Conservation (phyloP, 495 filamentous ascomycete genomes). For the Penicillium flavigenum region DNA sequence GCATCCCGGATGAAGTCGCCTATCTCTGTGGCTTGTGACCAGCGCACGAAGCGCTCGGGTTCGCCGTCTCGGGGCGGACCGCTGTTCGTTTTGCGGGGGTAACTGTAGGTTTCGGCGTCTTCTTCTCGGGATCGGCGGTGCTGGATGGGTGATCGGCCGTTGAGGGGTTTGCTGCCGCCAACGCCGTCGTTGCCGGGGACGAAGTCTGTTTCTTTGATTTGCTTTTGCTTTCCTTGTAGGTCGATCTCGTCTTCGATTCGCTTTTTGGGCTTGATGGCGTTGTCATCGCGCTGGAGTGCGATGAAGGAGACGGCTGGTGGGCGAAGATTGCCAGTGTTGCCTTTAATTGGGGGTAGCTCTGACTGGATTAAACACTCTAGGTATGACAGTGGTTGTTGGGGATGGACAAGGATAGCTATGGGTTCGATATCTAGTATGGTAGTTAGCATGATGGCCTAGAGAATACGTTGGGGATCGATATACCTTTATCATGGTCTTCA, state of each 20-base stretch:
- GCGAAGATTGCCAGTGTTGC: conserved; percentile 57
- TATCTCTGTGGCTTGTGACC: conserved; percentile 85
- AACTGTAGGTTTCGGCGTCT: conserved; percentile 40
- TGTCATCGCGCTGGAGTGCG: conserved; percentile 68
- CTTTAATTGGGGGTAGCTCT: conserved; percentile 71
- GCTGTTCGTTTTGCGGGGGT: conserved; percentile 31
- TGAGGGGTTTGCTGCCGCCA: conserved; percentile 6
- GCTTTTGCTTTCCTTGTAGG: conserved; percentile 25
- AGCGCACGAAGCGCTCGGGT: conserved; percentile 70
- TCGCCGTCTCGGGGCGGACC: conserved; percentile 12
- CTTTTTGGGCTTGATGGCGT: conserved; percentile 51
- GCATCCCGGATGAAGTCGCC: conserved; percentile 96
- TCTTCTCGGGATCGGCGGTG: conserved; percentile 25
- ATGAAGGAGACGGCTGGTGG: conserved; percentile 76
- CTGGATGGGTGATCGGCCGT: conserved; percentile 1
- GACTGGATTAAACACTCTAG: conserved; percentile 88
- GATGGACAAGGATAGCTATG: conserved; percentile 84
- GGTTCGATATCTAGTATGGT: conserved; percentile 69
- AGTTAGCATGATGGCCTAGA: conserved; percentile 13
- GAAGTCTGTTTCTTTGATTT: conserved; percentile 8
- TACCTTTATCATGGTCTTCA: conserved; percentile 51
- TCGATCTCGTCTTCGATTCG: conserved; percentile 50
- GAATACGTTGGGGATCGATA: conserved; percentile 35
- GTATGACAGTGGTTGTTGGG: conserved; percentile 90
- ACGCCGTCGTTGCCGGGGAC: conserved; percentile 7